Evolutionary conservation across 768 basidiomycete genomes (phyloP), one percentile per base, ranked within the genome.

Genomic region (Cystobasidium tubakii): DNA sequence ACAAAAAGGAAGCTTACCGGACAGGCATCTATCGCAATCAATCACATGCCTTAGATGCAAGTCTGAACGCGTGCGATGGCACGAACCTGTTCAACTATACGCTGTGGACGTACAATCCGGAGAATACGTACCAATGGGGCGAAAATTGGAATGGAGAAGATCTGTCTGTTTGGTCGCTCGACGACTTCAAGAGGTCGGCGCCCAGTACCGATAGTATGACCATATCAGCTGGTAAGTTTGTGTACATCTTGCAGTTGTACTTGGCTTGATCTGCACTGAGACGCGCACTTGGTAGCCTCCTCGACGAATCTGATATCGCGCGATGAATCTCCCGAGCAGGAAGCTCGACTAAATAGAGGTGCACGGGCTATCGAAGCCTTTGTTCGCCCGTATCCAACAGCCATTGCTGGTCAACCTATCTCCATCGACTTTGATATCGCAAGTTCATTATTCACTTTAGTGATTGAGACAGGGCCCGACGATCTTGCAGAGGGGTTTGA

Each of bases 121-220:
- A 95, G 77, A 88, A 88, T 79, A 84, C 84, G 29, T 91, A 97
- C 79, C 83, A 86, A 79, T 96, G 90, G 91, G 92, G 95, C 17
- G 95, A 99, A 81, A 88, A 88, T 0, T 99, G 94, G 95, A 94
- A 97, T 80, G 86, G 90, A 82, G 95, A 99, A 82, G 95, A 98
- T 82, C 81, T 98, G 73, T 92, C 90, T 76, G 75, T 98, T 17
- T 97, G 90, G 90, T 89, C 88, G 77, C 76, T 81, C 1, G 90
- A 92, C 76, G 93, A 97, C 54, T 66, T 62, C 2, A 74, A 72
- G 60, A 29, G 69, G 21, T 36, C 3, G 15, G 53, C 46, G 15
- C 36, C 66, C 15, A 72, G 43, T 27, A 23, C 23, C 2, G 64
- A 66, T 1, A 19, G 27, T 27, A 27, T 43, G 25, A 27, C 15